Evolutionary conservation across 805 yeast species (phyloP), one percentile per base, ranked within the genome.

Genomic region (Schwanniomyces vanrijiae): DNA sequence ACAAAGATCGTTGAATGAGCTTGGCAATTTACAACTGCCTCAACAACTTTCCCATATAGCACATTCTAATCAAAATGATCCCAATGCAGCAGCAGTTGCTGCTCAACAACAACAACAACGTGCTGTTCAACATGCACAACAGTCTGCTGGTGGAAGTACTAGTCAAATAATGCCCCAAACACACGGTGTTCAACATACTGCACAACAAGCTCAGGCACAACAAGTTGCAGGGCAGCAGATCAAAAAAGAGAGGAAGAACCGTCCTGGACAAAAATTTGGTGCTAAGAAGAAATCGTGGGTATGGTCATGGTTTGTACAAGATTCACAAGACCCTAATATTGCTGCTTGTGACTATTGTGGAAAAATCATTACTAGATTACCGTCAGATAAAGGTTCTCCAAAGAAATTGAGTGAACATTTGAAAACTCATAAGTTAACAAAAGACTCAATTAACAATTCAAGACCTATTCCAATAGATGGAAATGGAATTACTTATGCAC

Each of bases 201-300:
- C 37, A 18, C 47, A 42, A 26, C 46, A 39, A 26, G 39, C 46
- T 5, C 42, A 43, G 9, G 46, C 34, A 13, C 49, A 42, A 19
- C 50, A 43, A 31, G 44, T 24, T 22, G 46, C 28, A 19, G 48
- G 46, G 3, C 50, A 47, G 35, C 44, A 34, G 39, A 28, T 41
- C 18, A 65, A 62, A 48, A 57, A 58, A 37, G 71, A 64, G 42
- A 63, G 74, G 19, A 64, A 62, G 18, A 77, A 77, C 55, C 66
- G 77, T 44, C 82, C 82, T 1, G 83, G 83, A 6, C 81, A 76
- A 52, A 76, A 73, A 53, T 78, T 78, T 49, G 85, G 85, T 14
- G 85, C 85, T 14, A 80, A 78, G 55, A 80, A 80, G 69, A 76
- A 73, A 53, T 78, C 82, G 26, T 81, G 84, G 84, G 84, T 80